Evolutionary conservation across 2,329 filamentous ascomycete species (phyloP), one percentile per base, ranked within the genome.

Genomic region (Colletotrichum acutatum): DNA sequence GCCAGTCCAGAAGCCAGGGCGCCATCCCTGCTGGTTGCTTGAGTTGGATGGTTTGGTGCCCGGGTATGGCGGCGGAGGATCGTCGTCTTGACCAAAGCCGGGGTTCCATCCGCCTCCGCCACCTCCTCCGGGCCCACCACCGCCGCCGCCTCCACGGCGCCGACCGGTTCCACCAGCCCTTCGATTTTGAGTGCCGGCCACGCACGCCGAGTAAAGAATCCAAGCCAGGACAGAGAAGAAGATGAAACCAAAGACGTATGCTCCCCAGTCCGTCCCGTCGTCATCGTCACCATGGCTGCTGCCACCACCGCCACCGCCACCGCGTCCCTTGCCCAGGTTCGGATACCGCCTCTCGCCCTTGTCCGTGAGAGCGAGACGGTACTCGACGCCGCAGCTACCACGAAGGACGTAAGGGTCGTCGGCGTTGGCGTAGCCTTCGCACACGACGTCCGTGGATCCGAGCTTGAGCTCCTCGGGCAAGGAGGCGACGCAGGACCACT

Each of bases 301-400:
- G n/a, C 32, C 37, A 4, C 37, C 5, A 2, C 34, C 14, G 14
- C 78, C 76, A 28, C 83, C 82, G 74, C 82, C 83, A 2, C 77
- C 83, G 30, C 78, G 80, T 57, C 78, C 84, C 56, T 80, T 82
- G 65, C 82, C 84, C 53, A 90, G 78, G 49, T 88, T 80, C 1
- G 93, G 94, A 80, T 93, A 95, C 76, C 87, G 90, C 77, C 88
- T 83, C 83, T 95, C 91, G 3, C 97, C 97, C 74, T 88, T 86
- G 12, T 92, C 90, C 1, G 95, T 98, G 65, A 98, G 85, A 0
- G 93, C 82, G 7, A 98, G 83, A 16, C 92, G 88, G 82, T 98
- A 98, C 83, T 98, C 94, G 28, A 98, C 95, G 16, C 93, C 97
- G 83, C 96, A 98, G 81, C 94, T 97, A 26, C 97, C 97, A 78